phyloP scores from a whole-genome alignment of 176 grass and related monocot species.

The Cenchrus americanus region DNA sequence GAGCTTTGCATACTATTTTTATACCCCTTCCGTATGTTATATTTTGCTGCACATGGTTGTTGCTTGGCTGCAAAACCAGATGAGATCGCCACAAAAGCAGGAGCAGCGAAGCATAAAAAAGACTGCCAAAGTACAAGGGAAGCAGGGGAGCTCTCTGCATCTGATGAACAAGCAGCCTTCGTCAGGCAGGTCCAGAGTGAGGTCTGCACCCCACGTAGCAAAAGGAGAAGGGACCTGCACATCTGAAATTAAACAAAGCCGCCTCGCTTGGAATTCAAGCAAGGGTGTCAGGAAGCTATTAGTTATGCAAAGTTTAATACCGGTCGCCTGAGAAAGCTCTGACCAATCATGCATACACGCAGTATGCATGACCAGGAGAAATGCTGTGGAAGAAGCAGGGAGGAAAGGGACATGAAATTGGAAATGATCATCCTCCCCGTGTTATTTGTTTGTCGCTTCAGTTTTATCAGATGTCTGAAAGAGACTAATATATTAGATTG shows the following conservation, averaged over 20 bases:
- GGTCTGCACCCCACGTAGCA: slow-evolving; percentile 24
- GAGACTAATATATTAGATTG: background rate
- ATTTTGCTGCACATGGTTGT: slow-evolving; percentile 24
- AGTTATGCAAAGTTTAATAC: background rate
- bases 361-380: slow-evolving; percentile 9
- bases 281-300: slow-evolving; percentile 9
- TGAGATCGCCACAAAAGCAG: slow-evolving; percentile 51
- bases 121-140: slow-evolving; percentile 10
- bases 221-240: background rate
- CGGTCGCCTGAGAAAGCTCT: slow-evolving; percentile 6
- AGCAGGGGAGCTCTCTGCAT: slow-evolving; percentile 26
- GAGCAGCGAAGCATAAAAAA: slow-evolving; percentile 21
- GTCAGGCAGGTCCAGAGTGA: background rate
- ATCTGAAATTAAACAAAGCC: slow-evolving; percentile 31
- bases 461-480: background rate
- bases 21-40: background rate
- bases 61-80: slow-evolving; percentile 37
- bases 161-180: slow-evolving; percentile 16
- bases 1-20: background rate
- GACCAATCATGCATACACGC: slow-evolving; percentile 30
- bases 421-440: background rate
- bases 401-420: slow-evolving; percentile 5
- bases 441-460: background rate
- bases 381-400: background rate
- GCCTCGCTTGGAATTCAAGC: slow-evolving; percentile 51